A percentile compares a stretch with the other conserved stretches of the same genome.
Conservation (phyloP, 345 rosid genomes). For the Odontarrhena argentea region DNA sequence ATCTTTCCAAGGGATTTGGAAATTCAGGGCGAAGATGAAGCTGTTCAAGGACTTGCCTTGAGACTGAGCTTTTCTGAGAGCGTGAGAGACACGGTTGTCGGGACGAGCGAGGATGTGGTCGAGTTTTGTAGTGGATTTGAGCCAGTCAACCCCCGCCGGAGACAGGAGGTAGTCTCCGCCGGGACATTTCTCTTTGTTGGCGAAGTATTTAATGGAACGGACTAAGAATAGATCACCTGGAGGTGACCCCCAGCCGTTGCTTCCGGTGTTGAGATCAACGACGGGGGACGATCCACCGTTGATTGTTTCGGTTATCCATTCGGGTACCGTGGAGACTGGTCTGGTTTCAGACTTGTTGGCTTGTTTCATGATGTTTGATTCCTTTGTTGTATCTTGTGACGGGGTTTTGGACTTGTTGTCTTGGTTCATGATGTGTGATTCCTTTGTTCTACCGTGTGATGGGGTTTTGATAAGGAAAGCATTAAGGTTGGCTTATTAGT, state of each 20-base stretch:
- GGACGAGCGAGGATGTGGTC: slow-evolving; percentile 69
- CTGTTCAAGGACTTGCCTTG: slow-evolving; percentile 57
- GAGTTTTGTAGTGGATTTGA: slow-evolving; percentile 59
- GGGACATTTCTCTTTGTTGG: slow-evolving; percentile 59
- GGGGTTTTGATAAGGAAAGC: no score
- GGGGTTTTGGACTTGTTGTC: slow-evolving; percentile 38
- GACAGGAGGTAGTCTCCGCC: slow-evolving; percentile 66
- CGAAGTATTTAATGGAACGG: slow-evolving; percentile 61
- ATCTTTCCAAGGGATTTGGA: slow-evolving; percentile 73
- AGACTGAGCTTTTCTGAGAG: slow-evolving; percentile 56
- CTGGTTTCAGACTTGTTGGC: slow-evolving; percentile 37
- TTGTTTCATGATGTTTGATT: slow-evolving; percentile 48
- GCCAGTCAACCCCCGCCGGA: slow-evolving; percentile 88
- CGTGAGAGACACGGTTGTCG: slow-evolving; percentile 67
- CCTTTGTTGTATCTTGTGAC: no score
- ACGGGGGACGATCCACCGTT: slow-evolving; percentile 65
- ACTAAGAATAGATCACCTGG: slow-evolving; percentile 73
- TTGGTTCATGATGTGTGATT: slow-evolving; percentile 49
- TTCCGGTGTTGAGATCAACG: slow-evolving; percentile 65
- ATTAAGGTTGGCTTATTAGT: no score
- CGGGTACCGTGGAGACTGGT: slow-evolving; percentile 25
- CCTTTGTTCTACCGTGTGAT: no score
- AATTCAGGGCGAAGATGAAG: slow-evolving; percentile 73
- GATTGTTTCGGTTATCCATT: slow-evolving; percentile 62
- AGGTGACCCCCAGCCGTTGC: slow-evolving; percentile 87